phyloP scores from a whole-genome alignment of 1,284 basidiomycete genomes.

The Takashimella tepidaria region DNA sequence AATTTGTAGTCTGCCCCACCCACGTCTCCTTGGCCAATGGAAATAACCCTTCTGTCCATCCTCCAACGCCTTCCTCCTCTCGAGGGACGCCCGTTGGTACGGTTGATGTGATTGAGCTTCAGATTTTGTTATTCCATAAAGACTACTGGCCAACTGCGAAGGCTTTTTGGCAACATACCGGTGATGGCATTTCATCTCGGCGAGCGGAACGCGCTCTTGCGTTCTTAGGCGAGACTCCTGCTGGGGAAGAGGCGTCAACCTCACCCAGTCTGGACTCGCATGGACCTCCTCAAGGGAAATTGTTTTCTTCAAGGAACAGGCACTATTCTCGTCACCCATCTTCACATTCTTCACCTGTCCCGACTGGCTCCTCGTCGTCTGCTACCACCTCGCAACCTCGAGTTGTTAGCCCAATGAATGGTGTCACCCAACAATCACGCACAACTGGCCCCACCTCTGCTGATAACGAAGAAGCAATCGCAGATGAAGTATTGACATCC shows the following conservation, averaged over 20 bases:
- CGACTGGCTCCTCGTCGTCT: conserved; percentile 10
- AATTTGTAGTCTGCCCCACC: conserved; percentile 65
- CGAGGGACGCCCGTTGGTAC: conserved; percentile 16
- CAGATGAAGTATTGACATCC: conserved; percentile 46
- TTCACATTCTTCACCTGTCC: not conserved
- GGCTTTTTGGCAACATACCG: conserved; percentile 95
- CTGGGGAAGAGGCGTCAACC: conserved; percentile 16
- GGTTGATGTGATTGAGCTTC: conserved; percentile 56
- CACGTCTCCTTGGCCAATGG: conserved; percentile 38
- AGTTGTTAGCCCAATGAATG: conserved; percentile 8
- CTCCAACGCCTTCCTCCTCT: conserved; percentile 25
- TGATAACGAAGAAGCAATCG: conserved; percentile 24
- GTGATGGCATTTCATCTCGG: conserved; percentile 82
- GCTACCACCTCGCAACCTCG: conserved; percentile 14
- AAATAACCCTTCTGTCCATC: conserved; percentile 22
- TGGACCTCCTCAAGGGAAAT: conserved; percentile 13
- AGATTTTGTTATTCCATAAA: conserved; percentile 74
- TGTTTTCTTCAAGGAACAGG: conserved; percentile 47
- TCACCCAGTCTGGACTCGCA: not conserved
- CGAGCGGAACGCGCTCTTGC: conserved; percentile 76
- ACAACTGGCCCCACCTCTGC: conserved; percentile 6
- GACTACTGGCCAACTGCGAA: conserved; percentile 68
- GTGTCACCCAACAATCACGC: conserved; percentile 6
- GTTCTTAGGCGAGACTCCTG: conserved; percentile 54
- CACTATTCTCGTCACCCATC: conserved; percentile 32